Evolutionary conservation across 2,329 filamentous ascomycete genomes (phyloP).

Genomic region (Zasmidium cellare): DNA sequence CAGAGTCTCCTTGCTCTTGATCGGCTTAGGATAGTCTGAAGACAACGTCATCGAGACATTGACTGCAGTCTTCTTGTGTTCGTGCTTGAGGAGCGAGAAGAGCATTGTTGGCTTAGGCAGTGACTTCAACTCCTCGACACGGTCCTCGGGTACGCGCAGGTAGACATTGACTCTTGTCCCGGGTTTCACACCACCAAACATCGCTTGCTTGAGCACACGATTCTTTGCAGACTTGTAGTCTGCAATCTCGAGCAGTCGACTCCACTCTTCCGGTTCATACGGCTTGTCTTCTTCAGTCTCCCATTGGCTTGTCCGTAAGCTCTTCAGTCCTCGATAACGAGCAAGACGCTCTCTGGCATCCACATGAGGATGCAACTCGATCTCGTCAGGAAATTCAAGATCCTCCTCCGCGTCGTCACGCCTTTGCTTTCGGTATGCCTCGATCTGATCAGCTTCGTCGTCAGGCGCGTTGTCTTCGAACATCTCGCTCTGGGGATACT

Average conservation of each 20-base stretch:
- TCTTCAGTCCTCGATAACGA: slow-evolving; percentile 89
- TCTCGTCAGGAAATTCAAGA: slow-evolving; percentile 94
- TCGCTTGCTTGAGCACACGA: slow-evolving; percentile 73
- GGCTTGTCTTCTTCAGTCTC: slow-evolving; percentile 83
- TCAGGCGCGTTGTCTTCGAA: slow-evolving; percentile 78
- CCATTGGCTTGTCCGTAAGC: slow-evolving; percentile 82
- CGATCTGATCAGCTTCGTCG: slow-evolving; percentile 80
- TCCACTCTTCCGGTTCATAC: slow-evolving; percentile 88
- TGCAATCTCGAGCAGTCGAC: slow-evolving; percentile 78
- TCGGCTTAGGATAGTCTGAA: slow-evolving; percentile 70
- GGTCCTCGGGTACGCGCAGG: slow-evolving; percentile 53
- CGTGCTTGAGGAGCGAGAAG: slow-evolving; percentile 87
- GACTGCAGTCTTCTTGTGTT: slow-evolving; percentile 87
- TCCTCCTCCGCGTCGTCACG: slow-evolving; percentile 84
- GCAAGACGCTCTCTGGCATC: slow-evolving; percentile 81
- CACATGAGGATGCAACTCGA: slow-evolving; percentile 87
- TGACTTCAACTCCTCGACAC: slow-evolving; percentile 54
- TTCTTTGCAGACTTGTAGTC: slow-evolving; percentile 86
- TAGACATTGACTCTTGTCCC: slow-evolving; percentile 83
- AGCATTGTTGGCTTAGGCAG: slow-evolving; percentile 66
- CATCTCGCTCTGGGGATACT: slow-evolving; percentile 92
- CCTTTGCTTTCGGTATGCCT: slow-evolving; percentile 75
- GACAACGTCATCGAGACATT: slow-evolving; percentile 88
- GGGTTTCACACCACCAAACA: slow-evolving; percentile 81
- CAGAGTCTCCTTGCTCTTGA: slow-evolving; percentile 90